phyloP scores from a whole-genome alignment of 2,329 filamentous ascomycete species.

The Myotisia sp. region DNA sequence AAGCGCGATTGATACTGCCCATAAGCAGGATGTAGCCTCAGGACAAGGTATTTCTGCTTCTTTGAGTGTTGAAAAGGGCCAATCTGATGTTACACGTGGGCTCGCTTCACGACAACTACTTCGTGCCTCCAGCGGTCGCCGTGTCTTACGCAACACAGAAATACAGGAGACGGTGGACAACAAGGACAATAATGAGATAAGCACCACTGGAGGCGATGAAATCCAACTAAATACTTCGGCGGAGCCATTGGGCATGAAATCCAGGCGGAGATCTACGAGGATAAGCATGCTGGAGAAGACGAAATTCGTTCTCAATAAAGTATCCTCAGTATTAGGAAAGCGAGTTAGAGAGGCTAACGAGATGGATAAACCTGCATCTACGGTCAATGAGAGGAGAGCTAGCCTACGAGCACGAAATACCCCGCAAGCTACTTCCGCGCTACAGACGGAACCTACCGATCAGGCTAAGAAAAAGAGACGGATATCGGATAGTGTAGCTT shows the following conservation, averaged over 20 bases:
- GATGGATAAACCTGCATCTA: conserved; percentile 38
- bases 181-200: neutral
- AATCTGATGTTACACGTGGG: neutral
- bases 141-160: neutral
- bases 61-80: neutral
- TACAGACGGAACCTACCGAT: too few relatives aligned
- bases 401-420: conserved; percentile 42
- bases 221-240: conserved; percentile 1
- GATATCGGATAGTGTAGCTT: conserved; percentile 24
- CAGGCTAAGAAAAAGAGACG: conserved; percentile 31
- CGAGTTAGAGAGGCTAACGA: conserved; percentile 40
- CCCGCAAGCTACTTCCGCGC: conserved; percentile 20
- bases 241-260: neutral
- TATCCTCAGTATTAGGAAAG: conserved; percentile 44
- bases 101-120: neutral
- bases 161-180: neutral
- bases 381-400: conserved; percentile 26
- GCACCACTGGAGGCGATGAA: neutral
- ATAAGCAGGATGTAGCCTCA: neutral
- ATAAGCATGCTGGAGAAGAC: conserved; percentile 30
- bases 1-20: too few relatives aligned
- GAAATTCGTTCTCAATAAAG: conserved; percentile 35
- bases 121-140: neutral
- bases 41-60: neutral
- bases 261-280: conserved; percentile 30